phyloP scores from a whole-genome alignment of 208 protist genomes.

The Leishmania aethiopica region DNA sequence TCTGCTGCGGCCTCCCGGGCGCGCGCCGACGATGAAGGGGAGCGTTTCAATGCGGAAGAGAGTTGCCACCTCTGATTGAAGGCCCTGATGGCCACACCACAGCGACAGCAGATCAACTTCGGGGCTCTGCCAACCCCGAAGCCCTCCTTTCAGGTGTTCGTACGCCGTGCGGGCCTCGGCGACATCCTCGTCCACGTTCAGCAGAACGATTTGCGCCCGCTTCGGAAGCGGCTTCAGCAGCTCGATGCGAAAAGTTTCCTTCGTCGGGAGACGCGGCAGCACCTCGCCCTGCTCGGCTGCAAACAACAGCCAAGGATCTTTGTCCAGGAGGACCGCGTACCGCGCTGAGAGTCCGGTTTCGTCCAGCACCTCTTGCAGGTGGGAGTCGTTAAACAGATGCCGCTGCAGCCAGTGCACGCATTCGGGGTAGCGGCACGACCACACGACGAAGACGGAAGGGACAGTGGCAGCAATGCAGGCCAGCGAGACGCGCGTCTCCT shows the following conservation, averaged over 20 bases:
- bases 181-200: conserved; percentile 78
- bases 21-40: conserved; percentile 67
- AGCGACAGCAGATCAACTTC: conserved; percentile 76
- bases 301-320: conserved; percentile 75
- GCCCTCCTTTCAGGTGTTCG: conserved; percentile 32
- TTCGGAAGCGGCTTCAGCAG: conserved; percentile 45
- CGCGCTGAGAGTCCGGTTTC: conserved; percentile 29
- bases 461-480: conserved; percentile 50
- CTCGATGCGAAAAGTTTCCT: conserved; percentile 28
- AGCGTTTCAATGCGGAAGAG: conserved; percentile 56
- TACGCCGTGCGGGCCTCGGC: conserved; percentile 34
- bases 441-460: conserved; percentile 78
- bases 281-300: conserved; percentile 50
- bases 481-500: conserved; percentile 64
- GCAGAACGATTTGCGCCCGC: conserved; percentile 81
- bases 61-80: conserved; percentile 70
- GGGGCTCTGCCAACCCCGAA: conserved; percentile 57
- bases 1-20: conserved; percentile 13
- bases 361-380: conserved; percentile 30
- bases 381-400: conserved; percentile 60
- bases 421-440: conserved; percentile 60
- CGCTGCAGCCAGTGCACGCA: conserved; percentile 68
- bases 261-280: conserved; percentile 21
- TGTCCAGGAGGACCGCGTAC: conserved; percentile 34
- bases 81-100: conserved; percentile 72